phyloP scores from a whole-genome alignment of 192 early-diverging fungal species.

The Coemansia biformis region DNA sequence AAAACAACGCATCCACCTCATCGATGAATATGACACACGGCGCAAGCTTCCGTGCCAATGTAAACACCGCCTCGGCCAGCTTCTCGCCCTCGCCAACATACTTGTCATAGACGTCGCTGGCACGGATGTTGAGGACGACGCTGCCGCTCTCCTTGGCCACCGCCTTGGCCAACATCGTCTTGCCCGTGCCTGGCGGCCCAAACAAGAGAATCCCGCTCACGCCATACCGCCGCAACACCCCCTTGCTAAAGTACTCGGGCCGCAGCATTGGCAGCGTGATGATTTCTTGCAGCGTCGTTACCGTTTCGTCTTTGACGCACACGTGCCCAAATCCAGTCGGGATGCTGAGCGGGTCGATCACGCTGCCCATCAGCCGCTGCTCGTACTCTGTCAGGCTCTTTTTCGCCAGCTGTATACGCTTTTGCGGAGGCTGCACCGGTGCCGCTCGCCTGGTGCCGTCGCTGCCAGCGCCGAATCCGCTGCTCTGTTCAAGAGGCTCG shows the following conservation, averaged over 20 bases:
- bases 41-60: constrained; percentile 80
- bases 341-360: constrained; percentile 67
- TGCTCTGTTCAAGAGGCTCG: constrained; percentile 5
- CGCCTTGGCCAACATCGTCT: constrained; percentile 80
- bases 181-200: constrained; percentile 83
- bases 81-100: constrained; percentile 97
- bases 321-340: constrained; percentile 65
- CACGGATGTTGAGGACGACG: constrained; percentile 69
- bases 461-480: not conserved
- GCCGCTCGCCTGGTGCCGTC: constrained; percentile 3
- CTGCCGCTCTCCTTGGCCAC: constrained; percentile 79
- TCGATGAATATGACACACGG: constrained; percentile 98
- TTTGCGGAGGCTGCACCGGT: constrained; percentile 16
- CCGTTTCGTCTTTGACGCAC: constrained; percentile 67
- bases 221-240: constrained; percentile 61
- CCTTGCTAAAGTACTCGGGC: constrained; percentile 71
- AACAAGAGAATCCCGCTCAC: constrained; percentile 77
- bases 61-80: constrained; percentile 89
- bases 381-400: constrained; percentile 64
- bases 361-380: constrained; percentile 65
- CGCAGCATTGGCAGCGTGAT: constrained; percentile 72
- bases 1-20: constrained; percentile 90
- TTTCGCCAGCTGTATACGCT: constrained; percentile 42
- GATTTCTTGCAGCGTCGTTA: constrained; percentile 80
- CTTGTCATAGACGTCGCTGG: constrained; percentile 77